Evolutionary conservation across 31 red algal genomes (phyloP).

Genomic region (Porphyra umbilicalis): DNA sequence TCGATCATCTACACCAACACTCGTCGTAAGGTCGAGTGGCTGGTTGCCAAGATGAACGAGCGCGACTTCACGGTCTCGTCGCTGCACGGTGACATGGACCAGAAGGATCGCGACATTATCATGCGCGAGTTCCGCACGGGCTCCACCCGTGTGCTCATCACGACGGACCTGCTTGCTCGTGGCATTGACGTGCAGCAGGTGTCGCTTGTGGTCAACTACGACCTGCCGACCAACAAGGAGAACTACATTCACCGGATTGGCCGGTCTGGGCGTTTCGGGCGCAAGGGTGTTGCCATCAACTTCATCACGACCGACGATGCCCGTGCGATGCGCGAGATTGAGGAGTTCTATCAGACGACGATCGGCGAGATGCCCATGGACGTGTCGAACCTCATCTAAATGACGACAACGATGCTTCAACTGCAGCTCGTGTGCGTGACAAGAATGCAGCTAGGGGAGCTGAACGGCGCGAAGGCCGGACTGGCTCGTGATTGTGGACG

Average conservation of each 20-base stretch:
- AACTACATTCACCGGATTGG: slow-evolving; percentile 99
- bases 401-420: neutral
- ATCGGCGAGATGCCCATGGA: slow-evolving; percentile 99
- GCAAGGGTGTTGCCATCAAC: slow-evolving; percentile 99
- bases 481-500: neutral
- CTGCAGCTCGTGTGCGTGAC: neutral
- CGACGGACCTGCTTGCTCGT: slow-evolving; percentile 96
- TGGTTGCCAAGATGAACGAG: slow-evolving; percentile 70
- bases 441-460: neutral
- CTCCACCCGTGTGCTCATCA: slow-evolving; percentile 93
- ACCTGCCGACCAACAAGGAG: slow-evolving; percentile 97
- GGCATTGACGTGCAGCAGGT: slow-evolving; percentile 99
- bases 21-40: slow-evolving; percentile 97
- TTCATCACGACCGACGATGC: slow-evolving; percentile 90
- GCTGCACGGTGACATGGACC: slow-evolving; percentile 97
- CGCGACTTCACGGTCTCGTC: slow-evolving; percentile 96
- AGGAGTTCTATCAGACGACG: slow-evolving; percentile 91
- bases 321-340: slow-evolving; percentile 74
- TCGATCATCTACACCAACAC: slow-evolving; percentile 97
- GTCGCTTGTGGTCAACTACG: slow-evolving; percentile 98
- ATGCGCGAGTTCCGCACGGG: slow-evolving; percentile 99
- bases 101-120: slow-evolving; percentile 93
- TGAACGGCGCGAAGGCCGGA: neutral
- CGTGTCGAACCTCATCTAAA: slow-evolving; percentile 86
- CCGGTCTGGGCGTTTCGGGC: slow-evolving; percentile 98